Evolutionary conservation across 371 early-diverging fungal species (phyloP).

Genomic region (Mortierella sp.): DNA sequence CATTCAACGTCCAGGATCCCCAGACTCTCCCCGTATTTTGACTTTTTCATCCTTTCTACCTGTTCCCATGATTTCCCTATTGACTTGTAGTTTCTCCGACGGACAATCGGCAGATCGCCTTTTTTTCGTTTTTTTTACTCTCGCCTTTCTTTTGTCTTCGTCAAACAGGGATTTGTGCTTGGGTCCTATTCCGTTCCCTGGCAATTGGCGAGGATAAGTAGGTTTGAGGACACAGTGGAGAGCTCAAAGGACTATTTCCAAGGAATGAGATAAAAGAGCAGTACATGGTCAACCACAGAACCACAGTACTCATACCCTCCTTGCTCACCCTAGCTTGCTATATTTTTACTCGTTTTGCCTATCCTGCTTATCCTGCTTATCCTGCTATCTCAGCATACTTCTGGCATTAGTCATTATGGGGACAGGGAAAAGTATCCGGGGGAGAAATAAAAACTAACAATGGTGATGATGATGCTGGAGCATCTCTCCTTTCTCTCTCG

Average conservation of each 20-base stretch:
- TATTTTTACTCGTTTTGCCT: not conserved
- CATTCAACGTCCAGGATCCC: not conserved
- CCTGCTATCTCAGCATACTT: not conserved
- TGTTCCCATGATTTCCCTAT: not conserved
- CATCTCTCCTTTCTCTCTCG: not conserved
- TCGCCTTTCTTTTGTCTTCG: not conserved
- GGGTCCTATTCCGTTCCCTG: not conserved
- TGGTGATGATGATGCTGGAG: not conserved
- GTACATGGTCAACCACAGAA: not conserved
- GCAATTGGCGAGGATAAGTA: not conserved
- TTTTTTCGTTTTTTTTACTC: not conserved
- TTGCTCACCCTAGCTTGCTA: not conserved
- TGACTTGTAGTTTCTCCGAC: slow-evolving; percentile 7
- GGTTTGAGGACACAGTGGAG: not conserved
- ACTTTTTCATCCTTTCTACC: not conserved
- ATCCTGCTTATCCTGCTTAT: not conserved
- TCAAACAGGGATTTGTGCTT: not conserved
- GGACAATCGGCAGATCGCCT: slow-evolving; percentile 12
- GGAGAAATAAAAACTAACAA: not conserved
- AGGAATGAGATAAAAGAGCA: not conserved
- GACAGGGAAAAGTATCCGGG: slow-evolving; percentile 1
- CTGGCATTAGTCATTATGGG: not conserved
- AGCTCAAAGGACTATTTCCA: not conserved
- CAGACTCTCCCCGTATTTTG: slow-evolving; percentile 3
- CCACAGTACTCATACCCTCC: not conserved